phyloP scores from a whole-genome alignment of 257 asterid genomes.

The Apocynum venetum region DNA sequence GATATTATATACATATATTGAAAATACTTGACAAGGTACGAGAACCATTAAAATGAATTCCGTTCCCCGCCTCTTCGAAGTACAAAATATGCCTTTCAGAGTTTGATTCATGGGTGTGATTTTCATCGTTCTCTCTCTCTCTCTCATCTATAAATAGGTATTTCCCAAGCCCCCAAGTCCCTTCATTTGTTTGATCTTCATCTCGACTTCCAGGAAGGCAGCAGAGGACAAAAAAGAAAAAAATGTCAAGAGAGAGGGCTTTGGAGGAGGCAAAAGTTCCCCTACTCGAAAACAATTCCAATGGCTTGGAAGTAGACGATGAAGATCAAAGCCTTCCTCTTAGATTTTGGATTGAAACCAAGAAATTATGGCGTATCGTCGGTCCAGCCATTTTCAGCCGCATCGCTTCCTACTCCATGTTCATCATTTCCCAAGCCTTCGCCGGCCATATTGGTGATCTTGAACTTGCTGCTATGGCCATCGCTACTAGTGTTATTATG shows the following conservation, averaged over 20 bases:
- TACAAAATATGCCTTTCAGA: too few relatives aligned
- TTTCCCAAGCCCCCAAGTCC: neutral
- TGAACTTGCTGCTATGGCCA: conserved; percentile 80
- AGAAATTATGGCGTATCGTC: conserved; percentile 76
- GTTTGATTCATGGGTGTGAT: neutral
- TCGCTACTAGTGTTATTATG: conserved; percentile 50
- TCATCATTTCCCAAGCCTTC: conserved; percentile 69
- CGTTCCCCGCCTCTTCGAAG: too few relatives aligned
- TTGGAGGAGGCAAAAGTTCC: conserved; percentile 11
- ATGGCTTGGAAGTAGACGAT: neutral
- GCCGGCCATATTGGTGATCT: conserved; percentile 93
- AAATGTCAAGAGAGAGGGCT: conserved; percentile 5
- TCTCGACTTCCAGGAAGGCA: neutral
- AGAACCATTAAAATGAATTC: too few relatives aligned
- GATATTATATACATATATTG: too few relatives aligned
- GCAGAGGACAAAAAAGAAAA: neutral
- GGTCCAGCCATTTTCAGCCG: conserved; percentile 93
- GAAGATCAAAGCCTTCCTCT: conserved; percentile 2
- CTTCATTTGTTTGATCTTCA: neutral
- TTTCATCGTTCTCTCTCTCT: neutral
- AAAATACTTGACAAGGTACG: too few relatives aligned
- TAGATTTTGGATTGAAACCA: conserved; percentile 37
- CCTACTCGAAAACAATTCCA: neutral
- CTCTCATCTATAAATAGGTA: neutral
- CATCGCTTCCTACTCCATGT: conserved; percentile 65